These are phyloP conservation scores for Salix caprea DNA, from an alignment of 345 rosid species.

Conservation along the genomic window DNA sequence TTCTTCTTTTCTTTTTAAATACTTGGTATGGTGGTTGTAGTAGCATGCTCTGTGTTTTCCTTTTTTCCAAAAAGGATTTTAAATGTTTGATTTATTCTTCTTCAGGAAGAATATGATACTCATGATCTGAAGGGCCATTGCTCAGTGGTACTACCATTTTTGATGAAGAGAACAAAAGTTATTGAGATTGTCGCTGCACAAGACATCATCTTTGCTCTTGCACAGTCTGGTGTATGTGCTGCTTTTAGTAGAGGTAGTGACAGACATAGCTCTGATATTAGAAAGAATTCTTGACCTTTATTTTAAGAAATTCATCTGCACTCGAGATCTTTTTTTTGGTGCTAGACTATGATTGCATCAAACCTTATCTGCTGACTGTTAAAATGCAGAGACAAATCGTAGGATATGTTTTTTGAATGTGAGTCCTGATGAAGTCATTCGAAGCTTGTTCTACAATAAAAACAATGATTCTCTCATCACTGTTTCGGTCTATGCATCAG, in stretches of 20 bases:
- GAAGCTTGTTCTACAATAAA: constrained; percentile 89
- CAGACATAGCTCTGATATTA: background rate
- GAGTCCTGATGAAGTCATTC: constrained; percentile 85
- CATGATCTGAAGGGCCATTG: constrained; percentile 90
- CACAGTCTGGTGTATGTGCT: constrained; percentile 90
- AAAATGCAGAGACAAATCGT: constrained; percentile 65
- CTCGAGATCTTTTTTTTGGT: background rate
- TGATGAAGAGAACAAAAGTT: constrained; percentile 85
- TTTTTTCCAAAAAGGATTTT: background rate
- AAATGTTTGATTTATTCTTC: background rate
- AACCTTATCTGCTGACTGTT: background rate
- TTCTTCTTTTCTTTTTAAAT: too few species aligned
- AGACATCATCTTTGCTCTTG: constrained; percentile 91
- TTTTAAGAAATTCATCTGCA: background rate
- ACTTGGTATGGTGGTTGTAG: too few species aligned
- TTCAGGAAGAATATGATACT: constrained; percentile 90
- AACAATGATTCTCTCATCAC: constrained; percentile 96
- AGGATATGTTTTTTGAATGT: constrained; percentile 85
- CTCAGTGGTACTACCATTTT: constrained; percentile 70
- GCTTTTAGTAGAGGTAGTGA: constrained; percentile 81
- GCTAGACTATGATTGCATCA: background rate
- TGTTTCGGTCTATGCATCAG: constrained; percentile 90
- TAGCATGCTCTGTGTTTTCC: background rate
- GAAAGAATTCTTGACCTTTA: background rate
- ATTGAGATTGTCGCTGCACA: constrained; percentile 95